phyloP scores from a whole-genome alignment of 2,329 filamentous ascomycete genomes.

The Talaromyces sp. region DNA sequence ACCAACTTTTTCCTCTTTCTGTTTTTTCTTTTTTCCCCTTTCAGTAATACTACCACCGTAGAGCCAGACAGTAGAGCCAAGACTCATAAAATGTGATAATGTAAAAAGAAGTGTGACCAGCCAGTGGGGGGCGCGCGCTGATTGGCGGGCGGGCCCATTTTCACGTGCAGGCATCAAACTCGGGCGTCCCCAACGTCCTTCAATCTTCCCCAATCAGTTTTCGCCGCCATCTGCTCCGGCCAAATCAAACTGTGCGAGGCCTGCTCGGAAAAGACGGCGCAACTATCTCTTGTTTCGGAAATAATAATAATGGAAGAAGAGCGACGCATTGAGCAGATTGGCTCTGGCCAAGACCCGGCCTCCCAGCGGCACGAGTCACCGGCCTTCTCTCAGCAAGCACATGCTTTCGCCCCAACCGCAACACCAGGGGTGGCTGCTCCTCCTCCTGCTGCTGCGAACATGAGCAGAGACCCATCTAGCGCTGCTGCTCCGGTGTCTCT shows the following conservation, averaged over 20 bases:
- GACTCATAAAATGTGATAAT: background rate
- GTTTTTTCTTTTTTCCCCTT: too few relatives aligned
- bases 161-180: background rate
- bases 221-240: background rate
- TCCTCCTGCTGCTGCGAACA: background rate
- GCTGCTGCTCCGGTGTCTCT: slow-evolving; percentile 10
- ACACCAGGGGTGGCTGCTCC: background rate
- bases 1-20: too few relatives aligned
- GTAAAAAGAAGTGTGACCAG: background rate
- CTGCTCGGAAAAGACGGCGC: background rate
- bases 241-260: background rate
- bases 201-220: background rate
- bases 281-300: background rate
- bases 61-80: background rate
- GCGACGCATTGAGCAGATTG: background rate
- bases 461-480: slow-evolving; percentile 3
- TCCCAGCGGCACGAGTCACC: background rate
- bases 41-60: background rate
- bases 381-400: slow-evolving; percentile 6
- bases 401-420: slow-evolving; percentile 9
- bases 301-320: background rate
- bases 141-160: background rate
- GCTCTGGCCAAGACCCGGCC: background rate
- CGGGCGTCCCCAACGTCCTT: background rate
- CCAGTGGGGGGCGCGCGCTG: background rate